These are phyloP conservation scores for Erigeron philadelphicus DNA, from an alignment of 140 eudicot genomes.

Conservation along the genomic window DNA sequence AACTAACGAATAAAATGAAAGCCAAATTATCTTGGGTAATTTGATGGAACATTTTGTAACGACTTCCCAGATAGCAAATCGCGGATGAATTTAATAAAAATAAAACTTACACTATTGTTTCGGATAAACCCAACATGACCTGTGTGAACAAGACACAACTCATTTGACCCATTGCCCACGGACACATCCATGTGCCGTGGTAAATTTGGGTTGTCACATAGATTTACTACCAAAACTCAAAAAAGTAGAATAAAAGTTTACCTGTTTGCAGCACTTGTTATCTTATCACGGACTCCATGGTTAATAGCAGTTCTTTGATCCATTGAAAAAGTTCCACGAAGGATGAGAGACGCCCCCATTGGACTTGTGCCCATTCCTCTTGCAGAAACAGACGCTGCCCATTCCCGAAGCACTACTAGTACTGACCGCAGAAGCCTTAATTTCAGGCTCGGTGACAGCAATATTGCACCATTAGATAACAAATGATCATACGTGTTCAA, in stretches of 20 bases:
- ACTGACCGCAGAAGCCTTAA: slow-evolving; percentile 82
- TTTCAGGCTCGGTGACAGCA: slow-evolving; percentile 62
- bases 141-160: no score
- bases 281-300: slow-evolving; percentile 89
- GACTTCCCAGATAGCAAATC: no score
- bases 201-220: no score
- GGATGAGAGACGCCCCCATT: slow-evolving; percentile 65
- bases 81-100: no score
- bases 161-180: background rate
- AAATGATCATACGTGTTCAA: slow-evolving; percentile 76
- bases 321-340: slow-evolving; percentile 62
- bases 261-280: slow-evolving; percentile 96
- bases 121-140: no score
- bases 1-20: no score
- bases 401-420: slow-evolving; percentile 72
- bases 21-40: no score
- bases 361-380: slow-evolving; percentile 68
- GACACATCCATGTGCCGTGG: background rate
- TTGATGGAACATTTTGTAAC: no score
- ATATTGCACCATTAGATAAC: slow-evolving; percentile 67
- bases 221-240: background rate
- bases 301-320: slow-evolving; percentile 44
- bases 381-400: slow-evolving; percentile 70
- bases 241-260: slow-evolving; percentile 20
- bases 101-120: no score